Evolutionary conservation across 441 rosid species (phyloP), one percentile per base, ranked within the genome.

Genomic region (Gossypium schwendimanii): DNA sequence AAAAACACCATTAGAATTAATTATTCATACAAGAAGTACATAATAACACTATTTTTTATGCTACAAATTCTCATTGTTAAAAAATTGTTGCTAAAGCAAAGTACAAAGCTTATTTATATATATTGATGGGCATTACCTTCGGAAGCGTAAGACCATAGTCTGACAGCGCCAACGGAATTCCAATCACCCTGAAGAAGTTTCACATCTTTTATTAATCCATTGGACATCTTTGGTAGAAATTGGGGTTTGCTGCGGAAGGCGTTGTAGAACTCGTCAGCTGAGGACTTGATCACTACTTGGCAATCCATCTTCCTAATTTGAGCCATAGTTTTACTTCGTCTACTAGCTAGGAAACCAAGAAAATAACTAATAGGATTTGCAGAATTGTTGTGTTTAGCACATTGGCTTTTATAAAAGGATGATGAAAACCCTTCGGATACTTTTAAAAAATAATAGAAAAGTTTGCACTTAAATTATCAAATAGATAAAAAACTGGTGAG

Each of bases 211-310:
- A 65, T 3, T 23, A 23, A 1, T 23, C 9, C 21, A 8, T 8
- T 15, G 39, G 39, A 21, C 21, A 65, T 65, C 39, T 68, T 68
- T 1, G 71, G 71, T 21, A 68, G 9, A n/a, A 28, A 39, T 1
- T 31, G 60, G 4, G 14, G 7, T 59, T 70, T 18, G 57, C 10
- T 62, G 18, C 59, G 39, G 7, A 52, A 63, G 2, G 18, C 23
- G 2, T 62, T 49, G 17, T 70, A 70, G 18, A 69, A 75, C 41
- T 75, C 39, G 9, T 75, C 78, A 24, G 58, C 74, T 4, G 78
- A 9, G 2, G 74, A 26, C 39, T 52, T 70, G 47, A 62, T 14
- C 70, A 62, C 74, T 2, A 41, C 11, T 15, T 62, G 70, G 12
- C 15, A 14, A 3, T 75, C 74, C 33, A 69, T 36, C 49, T 53